phyloP scores from a whole-genome alignment of 2,329 filamentous ascomycete species.

The Stromatinia cepivora region DNA sequence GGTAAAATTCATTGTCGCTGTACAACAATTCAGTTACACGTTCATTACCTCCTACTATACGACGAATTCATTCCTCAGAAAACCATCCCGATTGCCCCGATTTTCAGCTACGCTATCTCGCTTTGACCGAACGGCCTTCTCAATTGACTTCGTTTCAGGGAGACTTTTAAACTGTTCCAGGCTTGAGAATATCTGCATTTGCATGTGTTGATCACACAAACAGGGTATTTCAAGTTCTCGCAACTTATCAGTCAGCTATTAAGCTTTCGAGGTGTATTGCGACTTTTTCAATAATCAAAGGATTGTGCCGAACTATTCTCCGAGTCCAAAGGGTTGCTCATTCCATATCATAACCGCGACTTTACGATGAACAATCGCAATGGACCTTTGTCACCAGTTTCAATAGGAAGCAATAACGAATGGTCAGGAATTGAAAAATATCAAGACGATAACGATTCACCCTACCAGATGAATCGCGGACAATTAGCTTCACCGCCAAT shows the following conservation, averaged over 20 bases:
- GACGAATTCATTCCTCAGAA: neutral
- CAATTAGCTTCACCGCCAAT: conserved; percentile 69
- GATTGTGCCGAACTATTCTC: conserved; percentile 12
- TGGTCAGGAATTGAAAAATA: conserved; percentile 74
- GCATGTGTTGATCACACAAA: conserved; percentile 18
- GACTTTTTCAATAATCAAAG: neutral
- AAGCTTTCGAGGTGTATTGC: conserved; percentile 5
- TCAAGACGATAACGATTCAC: conserved; percentile 50
- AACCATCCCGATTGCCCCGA: neutral
- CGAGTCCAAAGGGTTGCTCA: conserved; percentile 13
- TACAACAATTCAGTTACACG: conserved; percentile 24
- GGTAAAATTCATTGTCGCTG: conserved; percentile 21
- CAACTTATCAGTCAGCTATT: conserved; percentile 3
- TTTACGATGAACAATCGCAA: conserved; percentile 68
- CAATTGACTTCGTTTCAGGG: conserved; percentile 20
- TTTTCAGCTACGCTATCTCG: conserved; percentile 22
- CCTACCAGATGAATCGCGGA: conserved; percentile 55
- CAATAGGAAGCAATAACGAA: conserved; percentile 72
- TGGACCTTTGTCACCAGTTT: conserved; percentile 79
- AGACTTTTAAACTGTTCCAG: conserved; percentile 19
- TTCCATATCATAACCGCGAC: conserved; percentile 22
- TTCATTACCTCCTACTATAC: conserved; percentile 15
- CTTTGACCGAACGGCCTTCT: conserved; percentile 22
- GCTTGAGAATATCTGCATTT: conserved; percentile 4
- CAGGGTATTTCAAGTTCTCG: neutral